Evolutionary conservation across 495 filamentous ascomycete genomes (phyloP), one percentile per base, ranked within the genome.

Genomic region (Penicillium roqueforti): DNA sequence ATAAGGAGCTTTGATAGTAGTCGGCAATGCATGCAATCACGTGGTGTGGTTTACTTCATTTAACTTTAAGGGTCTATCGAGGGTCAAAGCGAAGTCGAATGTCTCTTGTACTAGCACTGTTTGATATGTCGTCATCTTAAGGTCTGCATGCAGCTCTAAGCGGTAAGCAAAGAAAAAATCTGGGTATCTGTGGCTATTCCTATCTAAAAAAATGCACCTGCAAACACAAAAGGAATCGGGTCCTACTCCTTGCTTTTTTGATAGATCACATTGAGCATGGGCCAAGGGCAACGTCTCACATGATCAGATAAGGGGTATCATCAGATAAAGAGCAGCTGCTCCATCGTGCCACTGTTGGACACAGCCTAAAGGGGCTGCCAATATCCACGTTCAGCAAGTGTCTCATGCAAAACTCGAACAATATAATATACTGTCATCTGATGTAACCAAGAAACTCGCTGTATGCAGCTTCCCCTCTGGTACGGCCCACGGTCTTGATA

Each of bases 181-280:
- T n/a, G 47, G 47, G 47, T 50, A 50, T 50, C 47, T 26, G 10
- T 26, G 34, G 36, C 36, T 50, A 50, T 50, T 40, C 9, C 47
- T 29, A 40, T 18, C 23, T n/a, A 39, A 28, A 48, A 40, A 40
- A 4, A 39, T 16, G 36, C 36, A 19, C n/a, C 40, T 18, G 23
- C 13, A 29, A 50, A 28, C 28, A 20, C 38, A 47, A 40, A 34
- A 22, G n/a, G 31, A 49, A 26, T 4, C 9, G 36, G 31, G 8
- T 18, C 22, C 22, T 39, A 6, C 1, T 22, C 47, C 36, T 50
- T 38, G 29, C 32, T 49, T 26, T 16, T 20, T 37, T 8, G 10
- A 18, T 9, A 48, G 19, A 10, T 48, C 32, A 47, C 20, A 38
- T 11, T 10, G 4, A n/a, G 14, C 8, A 3, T 3, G 25, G n/a